Evolutionary conservation across 192 early-diverging fungal species (phyloP).

Genomic region (Podila epicladia): DNA sequence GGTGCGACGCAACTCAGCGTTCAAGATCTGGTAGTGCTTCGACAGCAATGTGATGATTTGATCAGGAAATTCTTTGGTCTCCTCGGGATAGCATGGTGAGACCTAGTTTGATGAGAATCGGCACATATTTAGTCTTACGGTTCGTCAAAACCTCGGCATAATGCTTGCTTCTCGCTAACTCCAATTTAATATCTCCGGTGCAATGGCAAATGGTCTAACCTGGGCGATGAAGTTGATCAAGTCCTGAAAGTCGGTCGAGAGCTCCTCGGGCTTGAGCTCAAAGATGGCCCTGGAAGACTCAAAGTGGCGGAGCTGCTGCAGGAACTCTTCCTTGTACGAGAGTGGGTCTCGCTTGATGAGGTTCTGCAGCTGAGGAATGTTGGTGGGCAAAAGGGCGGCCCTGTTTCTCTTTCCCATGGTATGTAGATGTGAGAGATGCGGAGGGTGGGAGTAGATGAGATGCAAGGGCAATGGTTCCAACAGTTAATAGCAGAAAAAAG

Average conservation of each 20-base stretch:
- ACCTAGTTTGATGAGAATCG: constrained; percentile 56
- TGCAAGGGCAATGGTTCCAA: not conserved
- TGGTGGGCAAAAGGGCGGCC: constrained; percentile 69
- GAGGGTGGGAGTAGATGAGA: constrained; percentile 8
- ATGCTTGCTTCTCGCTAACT: not conserved
- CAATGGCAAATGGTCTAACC: constrained; percentile 9
- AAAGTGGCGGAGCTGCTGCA: constrained; percentile 93
- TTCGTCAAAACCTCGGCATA: too few species aligned
- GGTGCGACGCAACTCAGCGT: constrained; percentile 83
- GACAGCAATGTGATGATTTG: constrained; percentile 87
- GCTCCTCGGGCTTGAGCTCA: constrained; percentile 85
- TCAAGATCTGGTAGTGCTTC: constrained; percentile 82
- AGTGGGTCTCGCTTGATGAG: constrained; percentile 94
- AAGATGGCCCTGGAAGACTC: constrained; percentile 89
- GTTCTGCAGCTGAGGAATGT: constrained; percentile 99
- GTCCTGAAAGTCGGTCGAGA: constrained; percentile 85
- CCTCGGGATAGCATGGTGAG: constrained; percentile 85
- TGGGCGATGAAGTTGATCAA: constrained; percentile 93
- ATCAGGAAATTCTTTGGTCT: constrained; percentile 81
- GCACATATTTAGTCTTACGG: not conserved
- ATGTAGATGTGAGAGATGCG: not conserved
- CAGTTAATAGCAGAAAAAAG: too few species aligned
- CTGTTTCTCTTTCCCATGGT: constrained; percentile 72
- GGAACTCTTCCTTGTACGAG: constrained; percentile 95
- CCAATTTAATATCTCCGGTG: not conserved